Percentiles rank a stretch among this genome's conserved stretches.
These are phyloP conservation scores for Dactylellina parvicollis DNA, from an alignment of 2,329 filamentous ascomycete genomes.

Conservation along the genomic window DNA sequence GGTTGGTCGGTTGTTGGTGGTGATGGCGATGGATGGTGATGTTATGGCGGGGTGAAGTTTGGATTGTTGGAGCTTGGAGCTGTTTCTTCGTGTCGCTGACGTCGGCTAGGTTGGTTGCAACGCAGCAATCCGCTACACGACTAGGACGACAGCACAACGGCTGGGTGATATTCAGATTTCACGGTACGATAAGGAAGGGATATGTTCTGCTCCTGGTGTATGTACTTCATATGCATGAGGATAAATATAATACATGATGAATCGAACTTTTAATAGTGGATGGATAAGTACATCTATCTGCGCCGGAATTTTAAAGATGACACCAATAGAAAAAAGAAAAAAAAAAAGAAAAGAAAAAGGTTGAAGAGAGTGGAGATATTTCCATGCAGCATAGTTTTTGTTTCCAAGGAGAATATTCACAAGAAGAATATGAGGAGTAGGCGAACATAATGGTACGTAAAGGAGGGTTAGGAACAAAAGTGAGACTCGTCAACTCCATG, in stretches of 20 bases:
- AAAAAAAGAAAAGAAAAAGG: not conserved
- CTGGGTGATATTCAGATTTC: not conserved
- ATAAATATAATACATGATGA: conserved; percentile 52
- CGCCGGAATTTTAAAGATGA: conserved; percentile 41
- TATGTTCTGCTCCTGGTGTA: conserved; percentile 21
- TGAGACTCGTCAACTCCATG: conserved; percentile 46
- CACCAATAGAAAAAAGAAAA: conserved; percentile 32
- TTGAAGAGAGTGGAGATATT: conserved; percentile 53
- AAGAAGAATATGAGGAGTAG: conserved; percentile 20
- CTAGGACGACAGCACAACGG: no score
- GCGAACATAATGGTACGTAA: not conserved
- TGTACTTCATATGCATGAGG: conserved; percentile 40
- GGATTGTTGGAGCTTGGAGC: conserved; percentile 7
- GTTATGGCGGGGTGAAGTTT: conserved; percentile 27
- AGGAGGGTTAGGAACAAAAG: not conserved
- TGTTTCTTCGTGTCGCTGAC: conserved; percentile 24
- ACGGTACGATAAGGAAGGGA: not conserved
- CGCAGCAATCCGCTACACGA: no score
- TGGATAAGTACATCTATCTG: conserved; percentile 51
- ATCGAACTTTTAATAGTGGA: conserved; percentile 42
- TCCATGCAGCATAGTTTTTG: conserved; percentile 46
- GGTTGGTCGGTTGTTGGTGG: conserved; percentile 11
- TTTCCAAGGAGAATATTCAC: conserved; percentile 46
- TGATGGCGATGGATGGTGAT: conserved; percentile 9
- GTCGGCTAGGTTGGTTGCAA: not conserved